Evolutionary conservation across 2,329 filamentous ascomycete species (phyloP), one percentile per base, ranked within the genome.

Genomic region (Fusarium hainanense): DNA sequence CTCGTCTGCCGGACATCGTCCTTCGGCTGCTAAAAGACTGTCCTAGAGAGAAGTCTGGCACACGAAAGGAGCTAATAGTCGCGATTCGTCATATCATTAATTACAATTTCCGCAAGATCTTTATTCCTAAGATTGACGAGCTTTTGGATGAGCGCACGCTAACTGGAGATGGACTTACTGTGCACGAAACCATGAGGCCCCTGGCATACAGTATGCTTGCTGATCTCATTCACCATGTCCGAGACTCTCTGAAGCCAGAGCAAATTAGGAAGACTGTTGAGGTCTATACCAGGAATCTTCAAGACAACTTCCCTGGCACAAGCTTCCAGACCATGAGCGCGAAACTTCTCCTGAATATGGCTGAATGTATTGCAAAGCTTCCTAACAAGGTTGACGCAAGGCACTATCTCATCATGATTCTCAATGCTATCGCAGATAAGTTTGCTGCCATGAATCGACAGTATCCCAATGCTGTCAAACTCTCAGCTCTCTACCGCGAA

Each of bases 241-340:
- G 96, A 59, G 96, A 98, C 66, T 90, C 90, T n/a, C 84, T 99
- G 23, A 90, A 88, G 23, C 92, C 93, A 12, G 92, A 95, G 71
- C 96, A 98, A 81, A 99, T 99, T 68, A 90, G 94, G 48, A 93
- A 94, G 77, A 98, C 97, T 0, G 94, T 99, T 12, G 93, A 97
- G 77, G 96, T 99, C 6, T 99, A 99, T 80, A 98, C 97, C 3
- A 93, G 92, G 76, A 98, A 98, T 75, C 84, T 99, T 23, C 94
- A 97, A 76, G 96, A 98, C 79, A 93, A 93, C 69, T 97, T 97
- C 68, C 97, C 96, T 0, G 97, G 97, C 11, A 98, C 97, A 1
- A 99, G 95, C 79, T 99, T 99, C 77, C 97, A 99, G 80, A 99
- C 96, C 0, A 99, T 99, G 96, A 98, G 96, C 74, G 97, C 96